Evolutionary conservation across 148 eudicot species (phyloP).

Genomic region (Persicaria tinctoria): DNA sequence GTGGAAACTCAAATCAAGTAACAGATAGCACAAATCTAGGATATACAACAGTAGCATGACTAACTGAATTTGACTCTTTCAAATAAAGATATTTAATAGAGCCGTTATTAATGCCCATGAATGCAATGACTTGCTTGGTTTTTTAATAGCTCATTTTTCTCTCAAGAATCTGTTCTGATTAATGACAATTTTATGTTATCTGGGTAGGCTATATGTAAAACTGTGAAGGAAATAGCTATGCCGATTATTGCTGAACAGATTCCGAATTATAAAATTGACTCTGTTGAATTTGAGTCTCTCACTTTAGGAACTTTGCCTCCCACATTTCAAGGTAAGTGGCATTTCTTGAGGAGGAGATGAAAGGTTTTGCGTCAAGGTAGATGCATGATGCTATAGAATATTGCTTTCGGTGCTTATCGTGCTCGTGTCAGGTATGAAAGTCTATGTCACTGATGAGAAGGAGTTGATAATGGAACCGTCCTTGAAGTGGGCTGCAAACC

Average conservation of each 20-base stretch:
- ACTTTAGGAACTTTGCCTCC: conserved; percentile 81
- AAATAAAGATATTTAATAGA: too few species aligned
- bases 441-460: conserved; percentile 73
- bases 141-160: neutral
- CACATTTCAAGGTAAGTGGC: conserved; percentile 65
- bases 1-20: too few species aligned
- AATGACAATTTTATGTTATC: neutral
- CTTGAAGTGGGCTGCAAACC: conserved; percentile 88
- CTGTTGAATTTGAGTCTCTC: conserved; percentile 65
- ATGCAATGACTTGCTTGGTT: neutral
- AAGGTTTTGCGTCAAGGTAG: neutral
- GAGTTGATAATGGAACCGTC: conserved; percentile 90
- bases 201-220: conserved; percentile 76
- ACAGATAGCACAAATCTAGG: too few species aligned
- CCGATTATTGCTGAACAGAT: conserved; percentile 91
- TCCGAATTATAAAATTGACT: conserved; percentile 74
- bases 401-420: neutral
- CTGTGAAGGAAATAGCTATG: conserved; percentile 56
- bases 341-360: neutral
- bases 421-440: conserved; percentile 62
- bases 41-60: too few species aligned
- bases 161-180: neutral
- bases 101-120: too few species aligned
- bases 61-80: too few species aligned
- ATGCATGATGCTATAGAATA: too few species aligned